Evolutionary conservation across 2,329 filamentous ascomycete species (phyloP), one percentile per base, ranked within the genome.

Genomic region (Calycina marina): DNA sequence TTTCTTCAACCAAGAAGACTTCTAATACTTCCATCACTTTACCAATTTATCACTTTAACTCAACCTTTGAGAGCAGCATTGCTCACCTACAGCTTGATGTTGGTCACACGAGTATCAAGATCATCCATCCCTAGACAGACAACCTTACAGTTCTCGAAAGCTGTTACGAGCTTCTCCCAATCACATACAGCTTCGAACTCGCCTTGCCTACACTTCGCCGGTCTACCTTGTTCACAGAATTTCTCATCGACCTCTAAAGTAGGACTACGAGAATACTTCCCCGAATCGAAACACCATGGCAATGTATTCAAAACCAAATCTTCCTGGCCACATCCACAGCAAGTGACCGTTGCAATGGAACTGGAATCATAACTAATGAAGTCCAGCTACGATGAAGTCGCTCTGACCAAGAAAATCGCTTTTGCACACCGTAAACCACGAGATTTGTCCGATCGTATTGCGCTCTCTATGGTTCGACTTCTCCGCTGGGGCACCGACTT

Each of bases 401-500:
- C 94, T 53, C 90, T 96, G 79, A 62, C 69, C 14, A 52, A 55
- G 14, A 72, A 57, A 13, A 70, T 96, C 30, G 62, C 65, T 28
- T 71, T 88, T 3, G 83, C 77, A 14, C 88, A 96, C 52, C 77
- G 88, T 14, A 56, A 76, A 43, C 72, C 80, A 2, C 66, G 72
- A 47, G 78, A 71, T 9, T 65, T 72, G 50, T 79, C 84, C 4
- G 90, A 98, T 53, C 75, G 72, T 60, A 58, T 78, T 3, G 90
- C 90, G 2, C 75, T 90, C 51, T 67, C 70, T 37, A 72, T 83
- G 41, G 77, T 94, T 30, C 72, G 81, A 5, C 43, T 85, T 14
- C 67, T 85, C 24, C 69, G 88, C 30, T 88, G 72, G 65, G 73
- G 73, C 6, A 83, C 92, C 58, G 88, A 96, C 52, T 58, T 77